Evolutionary conservation across 2,329 filamentous ascomycete genomes (phyloP).

Genomic region (Exophiala dermatitidis): DNA sequence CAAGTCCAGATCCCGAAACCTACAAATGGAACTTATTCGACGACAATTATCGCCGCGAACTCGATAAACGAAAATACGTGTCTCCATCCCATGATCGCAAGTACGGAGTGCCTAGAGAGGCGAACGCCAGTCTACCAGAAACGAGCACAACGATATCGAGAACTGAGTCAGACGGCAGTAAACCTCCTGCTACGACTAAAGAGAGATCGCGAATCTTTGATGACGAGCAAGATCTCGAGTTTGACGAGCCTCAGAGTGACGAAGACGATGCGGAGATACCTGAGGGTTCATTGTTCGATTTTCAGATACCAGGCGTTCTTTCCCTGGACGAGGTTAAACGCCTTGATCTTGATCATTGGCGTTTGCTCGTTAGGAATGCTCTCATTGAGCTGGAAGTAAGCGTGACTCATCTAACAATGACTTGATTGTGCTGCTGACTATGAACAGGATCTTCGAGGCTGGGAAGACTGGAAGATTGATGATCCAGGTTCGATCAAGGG

Average conservation of each 20-base stretch:
- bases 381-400: constrained; percentile 41
- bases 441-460: constrained; percentile 40
- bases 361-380: constrained; percentile 36
- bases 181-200: constrained; percentile 15
- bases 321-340: constrained; percentile 37
- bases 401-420: not conserved
- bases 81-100: constrained; percentile 38
- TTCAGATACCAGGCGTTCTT: constrained; percentile 42
- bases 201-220: constrained; percentile 16
- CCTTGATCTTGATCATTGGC: constrained; percentile 41
- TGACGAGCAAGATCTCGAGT: constrained; percentile 26
- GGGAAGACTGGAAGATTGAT: constrained; percentile 39
- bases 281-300: constrained; percentile 37
- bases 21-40: constrained; percentile 41
- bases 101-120: not conserved
- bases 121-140: not conserved
- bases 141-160: constrained; percentile 2
- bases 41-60: constrained; percentile 35
- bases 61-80: constrained; percentile 40
- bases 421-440: not conserved
- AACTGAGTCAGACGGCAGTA: constrained; percentile 13
- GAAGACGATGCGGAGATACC: constrained; percentile 33
- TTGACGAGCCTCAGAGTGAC: constrained; percentile 28
- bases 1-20: constrained; percentile 39
- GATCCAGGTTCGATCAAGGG: constrained; percentile 42